These are phyloP conservation scores for Salvia hispanica DNA, from an alignment of 257 asterid genomes.

Conservation along the genomic window DNA sequence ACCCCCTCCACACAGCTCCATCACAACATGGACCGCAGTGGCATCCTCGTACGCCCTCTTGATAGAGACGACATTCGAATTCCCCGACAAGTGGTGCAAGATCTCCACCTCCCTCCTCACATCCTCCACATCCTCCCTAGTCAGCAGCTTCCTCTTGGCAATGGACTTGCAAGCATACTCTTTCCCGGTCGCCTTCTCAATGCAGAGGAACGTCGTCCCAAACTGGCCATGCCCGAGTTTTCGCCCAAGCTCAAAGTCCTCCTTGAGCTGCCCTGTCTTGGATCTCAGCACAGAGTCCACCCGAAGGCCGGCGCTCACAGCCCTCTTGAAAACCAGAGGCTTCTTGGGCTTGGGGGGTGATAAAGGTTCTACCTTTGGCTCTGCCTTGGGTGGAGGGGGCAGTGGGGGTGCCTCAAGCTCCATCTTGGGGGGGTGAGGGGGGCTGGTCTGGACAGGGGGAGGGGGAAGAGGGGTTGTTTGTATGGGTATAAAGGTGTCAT, in stretches of 20 bases:
- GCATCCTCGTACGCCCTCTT: constrained; percentile 84
- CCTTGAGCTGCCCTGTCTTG: constrained; percentile 70
- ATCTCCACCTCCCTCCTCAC: constrained; percentile 89
- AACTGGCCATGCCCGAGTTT: constrained; percentile 87
- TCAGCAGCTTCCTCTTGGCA: constrained; percentile 67
- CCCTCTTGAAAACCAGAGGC: constrained; percentile 47
- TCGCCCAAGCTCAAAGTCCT: constrained; percentile 57
- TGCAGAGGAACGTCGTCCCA: constrained; percentile 73
- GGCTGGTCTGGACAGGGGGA: not conserved
- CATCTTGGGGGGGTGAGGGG: constrained; percentile 42
- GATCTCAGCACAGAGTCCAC: constrained; percentile 72
- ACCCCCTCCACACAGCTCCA: constrained; percentile 87
- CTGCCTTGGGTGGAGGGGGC: constrained; percentile 25
- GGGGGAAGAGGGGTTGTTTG: not conserved
- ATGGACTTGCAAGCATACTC: constrained; percentile 84
- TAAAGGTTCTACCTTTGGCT: not conserved
- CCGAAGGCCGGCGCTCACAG: constrained; percentile 66
- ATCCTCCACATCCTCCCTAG: constrained; percentile 79
- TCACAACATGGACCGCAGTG: constrained; percentile 77
- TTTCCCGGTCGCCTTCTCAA: constrained; percentile 56
- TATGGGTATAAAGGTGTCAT: not conserved
- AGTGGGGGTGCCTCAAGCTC: constrained; percentile 3
- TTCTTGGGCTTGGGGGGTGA: constrained; percentile 32
- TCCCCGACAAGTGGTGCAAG: constrained; percentile 84
- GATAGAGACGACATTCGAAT: constrained; percentile 62